These are phyloP conservation scores for Xylaria grammica DNA, from an alignment of 495 filamentous ascomycete species.

Conservation along the genomic window DNA sequence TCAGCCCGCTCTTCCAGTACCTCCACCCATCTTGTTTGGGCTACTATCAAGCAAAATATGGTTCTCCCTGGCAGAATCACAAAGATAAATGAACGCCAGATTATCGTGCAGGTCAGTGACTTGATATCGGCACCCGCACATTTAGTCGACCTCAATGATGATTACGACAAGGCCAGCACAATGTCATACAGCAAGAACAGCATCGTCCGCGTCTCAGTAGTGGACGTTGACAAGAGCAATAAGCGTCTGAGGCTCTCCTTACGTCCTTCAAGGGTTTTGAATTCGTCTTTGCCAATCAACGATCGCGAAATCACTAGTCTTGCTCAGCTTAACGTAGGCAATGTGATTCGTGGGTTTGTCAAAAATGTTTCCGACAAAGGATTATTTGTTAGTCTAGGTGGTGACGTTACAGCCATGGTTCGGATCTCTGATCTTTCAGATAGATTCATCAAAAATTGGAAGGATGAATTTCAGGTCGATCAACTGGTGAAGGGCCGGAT, in stretches of 20 bases:
- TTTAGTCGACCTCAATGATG: constrained; percentile 80
- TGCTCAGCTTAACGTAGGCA: constrained; percentile 74
- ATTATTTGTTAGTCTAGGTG: constrained; percentile 79
- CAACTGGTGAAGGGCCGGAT: constrained; percentile 90
- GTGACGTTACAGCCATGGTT: constrained; percentile 79
- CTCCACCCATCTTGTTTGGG: constrained; percentile 62
- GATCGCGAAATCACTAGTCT: constrained; percentile 76
- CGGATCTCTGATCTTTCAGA: constrained; percentile 89
- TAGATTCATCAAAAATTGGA: constrained; percentile 93
- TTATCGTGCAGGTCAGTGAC: constrained; percentile 86
- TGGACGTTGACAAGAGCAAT: constrained; percentile 78
- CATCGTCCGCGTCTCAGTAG: constrained; percentile 79
- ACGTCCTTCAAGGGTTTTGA: constrained; percentile 86
- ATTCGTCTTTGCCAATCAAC: constrained; percentile 80
- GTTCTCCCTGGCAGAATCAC: constrained; percentile 82
- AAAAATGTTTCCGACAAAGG: constrained; percentile 86
- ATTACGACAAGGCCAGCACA: constrained; percentile 75
- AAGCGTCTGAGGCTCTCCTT: constrained; percentile 81
- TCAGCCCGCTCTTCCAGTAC: constrained; percentile 66
- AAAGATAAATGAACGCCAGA: constrained; percentile 79
- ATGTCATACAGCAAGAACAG: constrained; percentile 76
- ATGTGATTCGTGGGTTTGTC: constrained; percentile 86
- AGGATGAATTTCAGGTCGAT: constrained; percentile 80
- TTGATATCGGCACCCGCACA: constrained; percentile 73
- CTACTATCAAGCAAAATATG: constrained; percentile 74